These are phyloP conservation scores for Paxillus ammoniavirescens DNA, from an alignment of 768 basidiomycete species.

Conservation along the genomic window DNA sequence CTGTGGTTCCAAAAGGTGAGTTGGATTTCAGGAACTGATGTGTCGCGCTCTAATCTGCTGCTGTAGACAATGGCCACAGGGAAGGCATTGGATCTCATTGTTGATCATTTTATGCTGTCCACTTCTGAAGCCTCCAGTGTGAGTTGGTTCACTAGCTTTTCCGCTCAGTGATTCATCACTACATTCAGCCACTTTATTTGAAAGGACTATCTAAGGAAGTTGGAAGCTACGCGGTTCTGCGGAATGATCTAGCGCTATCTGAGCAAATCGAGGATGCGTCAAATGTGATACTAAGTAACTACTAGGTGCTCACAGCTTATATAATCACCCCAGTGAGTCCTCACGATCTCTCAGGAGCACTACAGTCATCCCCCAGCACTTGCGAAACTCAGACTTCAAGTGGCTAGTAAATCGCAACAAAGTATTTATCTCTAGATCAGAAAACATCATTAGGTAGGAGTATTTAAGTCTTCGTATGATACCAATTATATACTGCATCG, in stretches of 20 bases:
- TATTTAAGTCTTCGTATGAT: too few relatives aligned
- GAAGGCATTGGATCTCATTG: conserved; percentile 58
- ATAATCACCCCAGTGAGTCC: too few relatives aligned
- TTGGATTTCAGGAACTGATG: neutral
- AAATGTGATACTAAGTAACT: conserved; percentile 16
- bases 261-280: conserved; percentile 57
- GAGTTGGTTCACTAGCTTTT: neutral
- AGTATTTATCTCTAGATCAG: too few relatives aligned
- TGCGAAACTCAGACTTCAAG: too few relatives aligned
- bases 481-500: too few relatives aligned
- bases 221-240: conserved; percentile 31
- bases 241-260: conserved; percentile 48
- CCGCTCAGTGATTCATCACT: conserved; percentile 17
- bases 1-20: conserved; percentile 76
- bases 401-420: too few relatives aligned
- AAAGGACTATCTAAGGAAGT: conserved; percentile 25
- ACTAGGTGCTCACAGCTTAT: neutral
- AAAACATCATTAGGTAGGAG: too few relatives aligned
- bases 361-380: too few relatives aligned
- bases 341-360: neutral
- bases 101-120: conserved; percentile 20
- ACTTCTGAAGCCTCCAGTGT: conserved; percentile 9
- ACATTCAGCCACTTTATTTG: conserved; percentile 45
- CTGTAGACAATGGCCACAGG: conserved; percentile 55
- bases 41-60: conserved; percentile 4